Base-by-base conservation (phyloP, 2,329 filamentous ascomycete genomes). In the Ophiostoma montium region DNA sequence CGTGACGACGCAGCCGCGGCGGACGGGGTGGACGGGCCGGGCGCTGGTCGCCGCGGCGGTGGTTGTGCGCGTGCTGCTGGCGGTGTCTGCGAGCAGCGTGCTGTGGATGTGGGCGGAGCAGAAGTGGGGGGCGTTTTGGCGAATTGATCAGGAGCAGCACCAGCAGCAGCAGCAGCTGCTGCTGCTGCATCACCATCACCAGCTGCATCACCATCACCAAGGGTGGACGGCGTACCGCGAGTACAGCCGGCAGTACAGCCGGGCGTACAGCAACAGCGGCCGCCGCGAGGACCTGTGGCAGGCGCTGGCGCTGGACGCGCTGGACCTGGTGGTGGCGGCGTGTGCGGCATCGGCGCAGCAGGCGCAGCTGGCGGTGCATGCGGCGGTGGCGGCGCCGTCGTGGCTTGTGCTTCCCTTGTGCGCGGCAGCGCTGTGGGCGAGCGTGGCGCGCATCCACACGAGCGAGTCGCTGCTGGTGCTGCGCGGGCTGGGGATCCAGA, bases 401-500 rank as follows among this genome's bases (percentile, higher is more conserved):
- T 65, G 65, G 35, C 3, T 55, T 3, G 63, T 72, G 5, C 50
- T 71, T 0, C 65, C 69, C 0, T 53, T 59, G 2, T 64, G 65
- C 9, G 44, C 61, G 2, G 56, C 53, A 0, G 59, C 67, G 2
- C 59, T 74, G 9, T 76, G 71, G 60, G 52, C 66, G 3, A 62
- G 72, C 5, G 62, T 72, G 13, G 62, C 64, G 8, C 69, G 71
- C 36, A 62, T 72, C 15, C 71, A 75, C 60, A 65, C 68, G 66
- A 79, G 86, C 62, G 92, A 98, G 70, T 88, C 85, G 7, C 73
- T 98, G 7, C 78, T 95, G 2, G 85, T 95, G 5, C 79, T 98
- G 56, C 79, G 87, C 19, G 87, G 89, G 0, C 72, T 98, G 13
- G 92, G 92, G 8, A 82, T 98, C 47, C 92, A 98, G 69, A 95